phyloP scores from a whole-genome alignment of 2,329 filamentous ascomycete species.

The Didymella exigua region DNA sequence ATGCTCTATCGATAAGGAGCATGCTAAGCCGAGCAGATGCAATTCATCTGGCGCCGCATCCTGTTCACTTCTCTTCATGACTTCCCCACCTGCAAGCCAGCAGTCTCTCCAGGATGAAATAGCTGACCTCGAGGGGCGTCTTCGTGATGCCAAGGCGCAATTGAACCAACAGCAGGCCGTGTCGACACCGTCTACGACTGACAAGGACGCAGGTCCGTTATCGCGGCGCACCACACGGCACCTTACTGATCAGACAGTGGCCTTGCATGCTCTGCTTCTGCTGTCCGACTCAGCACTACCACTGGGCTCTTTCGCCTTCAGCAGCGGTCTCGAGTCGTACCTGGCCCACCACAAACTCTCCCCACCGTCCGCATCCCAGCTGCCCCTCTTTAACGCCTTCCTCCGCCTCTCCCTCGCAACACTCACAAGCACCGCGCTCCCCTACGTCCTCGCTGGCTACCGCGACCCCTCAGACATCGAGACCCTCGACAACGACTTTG shows the following conservation, averaged over 20 bases:
- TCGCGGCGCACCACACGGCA: not conserved
- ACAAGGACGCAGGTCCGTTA: conserved; percentile 8
- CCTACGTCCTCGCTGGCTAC: conserved; percentile 74
- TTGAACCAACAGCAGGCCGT: conserved; percentile 44
- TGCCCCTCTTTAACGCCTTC: conserved; percentile 66
- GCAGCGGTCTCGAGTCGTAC: conserved; percentile 80
- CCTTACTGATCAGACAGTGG: conserved; percentile 12
- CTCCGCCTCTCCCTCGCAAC: conserved; percentile 72
- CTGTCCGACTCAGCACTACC: conserved; percentile 82
- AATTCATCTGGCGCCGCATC: conserved; percentile 21
- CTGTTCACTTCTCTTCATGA: conserved; percentile 33
- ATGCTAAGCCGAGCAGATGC: conserved; percentile 27
- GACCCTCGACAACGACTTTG: conserved; percentile 73
- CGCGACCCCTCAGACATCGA: conserved; percentile 59
- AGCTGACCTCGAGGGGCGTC: conserved; percentile 59
- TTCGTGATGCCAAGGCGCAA: conserved; percentile 54
- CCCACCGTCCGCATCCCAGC: conserved; percentile 37
- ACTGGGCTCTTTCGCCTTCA: conserved; percentile 86
- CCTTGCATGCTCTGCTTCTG: conserved; percentile 72
- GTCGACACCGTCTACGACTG: conserved; percentile 2
- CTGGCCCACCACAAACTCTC: conserved; percentile 66
- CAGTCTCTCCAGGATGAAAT: conserved; percentile 59
- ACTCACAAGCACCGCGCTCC: conserved; percentile 73
- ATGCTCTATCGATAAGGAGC: conserved; percentile 19
- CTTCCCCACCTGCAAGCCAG: conserved; percentile 25